Evolutionary conservation across 345 rosid species (phyloP).

Genomic region (Citrus glauca): DNA sequence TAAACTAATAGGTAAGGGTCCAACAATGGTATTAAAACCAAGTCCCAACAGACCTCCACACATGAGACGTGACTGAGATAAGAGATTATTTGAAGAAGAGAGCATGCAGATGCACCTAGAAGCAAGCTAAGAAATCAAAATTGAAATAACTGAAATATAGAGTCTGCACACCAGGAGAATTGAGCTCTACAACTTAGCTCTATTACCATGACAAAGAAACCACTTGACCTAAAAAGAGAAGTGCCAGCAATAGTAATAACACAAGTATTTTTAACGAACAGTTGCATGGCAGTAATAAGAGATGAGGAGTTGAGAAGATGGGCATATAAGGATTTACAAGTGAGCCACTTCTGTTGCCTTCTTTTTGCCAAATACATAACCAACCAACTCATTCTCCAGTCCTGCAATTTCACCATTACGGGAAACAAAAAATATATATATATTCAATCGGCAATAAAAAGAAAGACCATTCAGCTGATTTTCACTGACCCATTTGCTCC

Average conservation of each 20-base stretch:
- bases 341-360: slow-evolving; percentile 96
- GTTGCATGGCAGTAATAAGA: background rate
- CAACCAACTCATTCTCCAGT: slow-evolving; percentile 57
- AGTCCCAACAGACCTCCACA: too few species aligned
- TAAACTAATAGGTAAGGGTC: too few species aligned
- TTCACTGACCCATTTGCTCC: background rate
- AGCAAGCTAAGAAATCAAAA: too few species aligned
- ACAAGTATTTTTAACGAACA: background rate
- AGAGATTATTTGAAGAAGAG: too few species aligned
- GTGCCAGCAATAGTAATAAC: background rate
- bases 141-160: too few species aligned
- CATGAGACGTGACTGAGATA: too few species aligned
- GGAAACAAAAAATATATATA: background rate
- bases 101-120: too few species aligned
- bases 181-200: background rate
- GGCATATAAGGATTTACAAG: slow-evolving; percentile 44
- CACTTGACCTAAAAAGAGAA: background rate
- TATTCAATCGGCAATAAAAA: background rate
- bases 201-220: background rate
- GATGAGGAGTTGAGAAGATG: background rate
- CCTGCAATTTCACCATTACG: slow-evolving; percentile 37
- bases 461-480: background rate
- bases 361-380: slow-evolving; percentile 74
- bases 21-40: background rate
- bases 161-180: too few species aligned